Evolutionary conservation across 1,284 basidiomycete genomes (phyloP).

Genomic region (Puccinia horiana): DNA sequence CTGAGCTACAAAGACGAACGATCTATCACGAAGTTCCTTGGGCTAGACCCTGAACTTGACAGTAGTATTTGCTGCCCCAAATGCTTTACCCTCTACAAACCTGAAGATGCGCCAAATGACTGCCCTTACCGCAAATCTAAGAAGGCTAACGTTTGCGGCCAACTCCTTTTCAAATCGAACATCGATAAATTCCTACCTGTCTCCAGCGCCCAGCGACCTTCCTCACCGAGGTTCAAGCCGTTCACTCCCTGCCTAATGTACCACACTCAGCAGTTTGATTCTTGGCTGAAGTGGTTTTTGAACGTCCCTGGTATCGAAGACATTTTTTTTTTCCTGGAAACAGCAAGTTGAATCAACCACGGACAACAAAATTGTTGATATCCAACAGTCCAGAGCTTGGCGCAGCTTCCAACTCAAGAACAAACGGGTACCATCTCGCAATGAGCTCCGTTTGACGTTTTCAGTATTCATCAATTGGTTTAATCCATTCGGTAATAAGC

Average conservation of each 20-base stretch:
- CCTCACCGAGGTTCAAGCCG: neutral
- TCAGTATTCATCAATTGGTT: conserved; percentile 3
- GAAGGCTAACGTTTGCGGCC: neutral
- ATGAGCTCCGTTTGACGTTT: neutral
- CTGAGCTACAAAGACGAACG: neutral
- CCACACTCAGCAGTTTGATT: neutral
- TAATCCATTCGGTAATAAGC: conserved; percentile 9
- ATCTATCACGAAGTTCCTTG: neutral
- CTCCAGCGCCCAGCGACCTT: neutral
- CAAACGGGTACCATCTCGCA: neutral
- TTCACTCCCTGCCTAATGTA: neutral
- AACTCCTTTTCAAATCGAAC: neutral
- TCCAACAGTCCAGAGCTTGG: conserved; percentile 25
- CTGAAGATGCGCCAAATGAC: neutral
- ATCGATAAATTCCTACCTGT: neutral
- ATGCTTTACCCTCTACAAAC: conserved; percentile 2
- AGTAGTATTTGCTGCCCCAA: neutral
- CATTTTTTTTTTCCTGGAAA: neutral
- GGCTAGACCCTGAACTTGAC: neutral
- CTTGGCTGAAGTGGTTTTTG: conserved; percentile 15
- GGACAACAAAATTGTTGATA: neutral
- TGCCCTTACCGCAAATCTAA: neutral
- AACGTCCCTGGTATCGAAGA: conserved; percentile 3
- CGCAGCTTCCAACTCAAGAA: neutral
- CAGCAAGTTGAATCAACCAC: neutral